Base-by-base conservation (phyloP, 148 eudicot species). In the Mesembryanthemum crystallinum region DNA sequence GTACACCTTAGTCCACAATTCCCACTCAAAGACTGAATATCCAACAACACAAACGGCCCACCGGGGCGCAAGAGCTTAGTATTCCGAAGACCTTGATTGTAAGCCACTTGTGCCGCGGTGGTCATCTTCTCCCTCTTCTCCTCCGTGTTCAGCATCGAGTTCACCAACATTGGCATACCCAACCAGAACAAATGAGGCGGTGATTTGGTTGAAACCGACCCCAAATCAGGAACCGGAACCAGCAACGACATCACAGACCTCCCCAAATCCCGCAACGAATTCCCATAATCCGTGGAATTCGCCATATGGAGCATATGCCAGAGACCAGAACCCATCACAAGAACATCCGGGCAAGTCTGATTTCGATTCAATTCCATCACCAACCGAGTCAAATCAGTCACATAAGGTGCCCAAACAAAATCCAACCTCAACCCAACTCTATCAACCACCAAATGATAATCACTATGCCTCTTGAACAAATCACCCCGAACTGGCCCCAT, bases 241-340 rank as follows among this genome's bases (percentile, higher is more conserved):
- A 79, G 59, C 62, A 85, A 84, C 1, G 91, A 71, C 76, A 76
- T 79, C 60, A 88, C 74, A n/a, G 87, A 83, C 1, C 81, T 77
- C 78, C 82, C 86, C 69, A 95, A 79, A 61, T 68, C 49, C 69
- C 60, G 76, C 75, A 95, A 79, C 0, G 85, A 85, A 68, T 43
- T 33, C 24, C 87, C 88, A 68, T 84, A 95, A 64, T 89, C 88
- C 1, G 90, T 64, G 0, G 89, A 75, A 77, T 92, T 88, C 12
- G 83, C 81, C 25, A 89, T 57, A 76, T 89, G 97, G n/a, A 95
- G 82, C 96, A 92, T 92, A 77, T 95, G 90, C 98, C 98, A 95
- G 32, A 95, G 83, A 49, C 98, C 98, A n/a, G 91, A 87, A 28
- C 98, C 97, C 91, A 95, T 88, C 30, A 92, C 85, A 66, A 92